phyloP scores from a whole-genome alignment of 495 filamentous ascomycete species.

The Hypoxylon trugodes region DNA sequence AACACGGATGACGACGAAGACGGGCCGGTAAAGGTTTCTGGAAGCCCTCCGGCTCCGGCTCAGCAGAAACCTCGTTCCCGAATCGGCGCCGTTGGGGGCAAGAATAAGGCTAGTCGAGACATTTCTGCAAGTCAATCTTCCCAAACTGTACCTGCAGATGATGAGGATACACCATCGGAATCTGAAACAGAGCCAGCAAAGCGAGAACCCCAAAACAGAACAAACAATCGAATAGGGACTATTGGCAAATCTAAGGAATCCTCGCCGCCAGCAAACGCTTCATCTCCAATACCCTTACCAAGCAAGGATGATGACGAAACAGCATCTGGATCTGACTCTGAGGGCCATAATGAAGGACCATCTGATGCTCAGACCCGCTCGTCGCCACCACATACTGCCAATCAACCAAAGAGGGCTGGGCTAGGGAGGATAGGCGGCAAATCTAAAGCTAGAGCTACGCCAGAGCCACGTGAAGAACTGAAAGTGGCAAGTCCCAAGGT shows the following conservation, averaged over 20 bases:
- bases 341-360: constrained; percentile 6
- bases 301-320: constrained; percentile 47
- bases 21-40: constrained; percentile 24
- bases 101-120: constrained; percentile 20
- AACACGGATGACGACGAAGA: constrained; percentile 49
- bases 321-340: constrained; percentile 49
- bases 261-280: constrained; percentile 15
- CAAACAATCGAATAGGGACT: constrained; percentile 22
- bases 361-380: constrained; percentile 6
- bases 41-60: constrained; percentile 13
- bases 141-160: constrained; percentile 34
- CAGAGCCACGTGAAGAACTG: constrained; percentile 38
- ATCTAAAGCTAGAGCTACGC: constrained; percentile 23
- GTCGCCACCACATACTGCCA: constrained; percentile 32
- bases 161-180: constrained; percentile 43
- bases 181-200: constrained; percentile 30
- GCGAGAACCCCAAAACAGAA: constrained; percentile 2
- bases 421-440: constrained; percentile 58
- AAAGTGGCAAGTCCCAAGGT: constrained; percentile 29
- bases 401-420: constrained; percentile 36
- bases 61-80: constrained; percentile 14
- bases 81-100: constrained; percentile 44
- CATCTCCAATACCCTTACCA: constrained; percentile 20
- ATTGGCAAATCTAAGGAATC: constrained; percentile 27
- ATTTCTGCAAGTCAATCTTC: constrained; percentile 31